Base-by-base conservation (phyloP, 202 grass and related monocot species). In the Digitaria exilis region DNA sequence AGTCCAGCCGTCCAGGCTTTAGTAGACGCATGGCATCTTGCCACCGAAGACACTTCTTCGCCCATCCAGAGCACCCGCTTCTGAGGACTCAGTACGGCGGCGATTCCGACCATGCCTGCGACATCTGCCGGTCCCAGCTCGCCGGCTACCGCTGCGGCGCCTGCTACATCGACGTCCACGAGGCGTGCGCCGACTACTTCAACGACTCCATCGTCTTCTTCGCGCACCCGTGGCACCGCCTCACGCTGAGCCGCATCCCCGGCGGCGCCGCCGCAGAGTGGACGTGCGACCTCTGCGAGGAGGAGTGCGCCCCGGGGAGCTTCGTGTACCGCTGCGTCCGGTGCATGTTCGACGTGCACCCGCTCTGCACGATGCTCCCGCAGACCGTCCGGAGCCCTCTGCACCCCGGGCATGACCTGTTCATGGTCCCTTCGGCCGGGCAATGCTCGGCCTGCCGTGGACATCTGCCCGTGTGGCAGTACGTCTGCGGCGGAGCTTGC, bases 321-420 rank as follows among this genome's bases (percentile, higher is more conserved):
- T 69, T 80, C n/a, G 64, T 56, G 4, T 69, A 81, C 51, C 52
- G 51, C 78, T 71, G 78, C 65, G 17, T 37, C 2, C 65, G 35
- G 37, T 81, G 78, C 78, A 17, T n/a, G 50, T 71, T 70, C 78
- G 78, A 45, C 37, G 64, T 69, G 63, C 77, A 69, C 77, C 63
- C 77, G 0, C 32, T 67, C 31, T 80, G 77, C 63, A 56, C 63
- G 3, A 69, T 69, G 77, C 46, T 80, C n/a, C 63, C 48, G 4
- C 62, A 65, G 63, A n/a, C 22, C 9, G 8, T 42, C 4, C 14
- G 24, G 7, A 80, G 48, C 49, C 24, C 76, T 0, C 21, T 66
- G 7, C 45, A 65, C 60, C 29, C 28, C 0, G 19, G 6, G 19
- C 76, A 79, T 9, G 62, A 79, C 19, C 76, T 79, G 12, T 29